Conservation (phyloP, 2,329 filamentous ascomycete genomes). For the Pseudopyrenochaeta lycopersici region DNA sequence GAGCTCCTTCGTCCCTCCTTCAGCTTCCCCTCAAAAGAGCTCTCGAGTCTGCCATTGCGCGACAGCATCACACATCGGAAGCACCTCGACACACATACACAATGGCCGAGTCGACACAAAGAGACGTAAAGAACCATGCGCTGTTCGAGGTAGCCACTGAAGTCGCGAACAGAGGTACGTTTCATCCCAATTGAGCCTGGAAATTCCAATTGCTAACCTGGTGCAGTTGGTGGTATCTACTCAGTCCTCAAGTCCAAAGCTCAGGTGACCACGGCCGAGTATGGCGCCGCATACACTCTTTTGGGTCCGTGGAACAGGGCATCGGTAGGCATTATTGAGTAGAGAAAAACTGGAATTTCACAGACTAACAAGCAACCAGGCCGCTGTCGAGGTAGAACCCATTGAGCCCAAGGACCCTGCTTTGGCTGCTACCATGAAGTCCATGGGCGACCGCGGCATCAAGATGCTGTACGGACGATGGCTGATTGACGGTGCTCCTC, state of each 20-base stretch:
- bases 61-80: slow-evolving; percentile 4
- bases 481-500: slow-evolving; percentile 95
- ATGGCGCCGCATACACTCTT: slow-evolving; percentile 95
- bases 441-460: slow-evolving; percentile 93
- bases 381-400: slow-evolving; percentile 96
- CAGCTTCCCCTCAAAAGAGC: slow-evolving; percentile 21
- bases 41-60: slow-evolving; percentile 17
- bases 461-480: slow-evolving; percentile 92
- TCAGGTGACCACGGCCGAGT: slow-evolving; percentile 95
- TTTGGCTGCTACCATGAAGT: slow-evolving; percentile 81
- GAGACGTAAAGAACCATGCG: slow-evolving; percentile 92
- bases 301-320: slow-evolving; percentile 93
- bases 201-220: slow-evolving; percentile 21
- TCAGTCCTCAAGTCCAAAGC: slow-evolving; percentile 99
- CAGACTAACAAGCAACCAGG: slow-evolving; percentile 62
- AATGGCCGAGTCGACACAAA: slow-evolving; percentile 37
- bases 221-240: slow-evolving; percentile 93
- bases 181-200: slow-evolving; percentile 11
- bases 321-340: slow-evolving; percentile 68
- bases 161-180: slow-evolving; percentile 90
- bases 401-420: slow-evolving; percentile 84
- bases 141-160: slow-evolving; percentile 98
- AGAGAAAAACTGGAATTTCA: slow-evolving; percentile 4
- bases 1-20: slow-evolving; percentile 24
- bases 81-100: slow-evolving; percentile 18